Percentiles rank a stretch among this genome's conserved stretches.
Evolutionary conservation across 1,284 basidiomycete species (phyloP).

Genomic region (Golubevia pallescens): DNA sequence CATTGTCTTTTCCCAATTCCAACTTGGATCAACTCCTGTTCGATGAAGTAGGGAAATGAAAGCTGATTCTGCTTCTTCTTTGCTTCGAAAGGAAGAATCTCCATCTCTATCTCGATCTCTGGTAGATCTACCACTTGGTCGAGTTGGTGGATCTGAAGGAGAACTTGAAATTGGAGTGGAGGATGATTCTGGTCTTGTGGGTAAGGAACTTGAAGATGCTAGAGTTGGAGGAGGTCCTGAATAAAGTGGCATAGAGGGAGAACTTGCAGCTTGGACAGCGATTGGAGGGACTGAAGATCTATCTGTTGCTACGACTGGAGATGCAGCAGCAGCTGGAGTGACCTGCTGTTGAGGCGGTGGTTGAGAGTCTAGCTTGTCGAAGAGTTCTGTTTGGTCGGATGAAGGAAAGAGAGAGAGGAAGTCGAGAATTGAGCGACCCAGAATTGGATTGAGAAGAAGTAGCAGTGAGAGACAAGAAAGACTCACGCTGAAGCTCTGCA

Average conservation of each 20-base stretch:
- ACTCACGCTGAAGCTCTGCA: slow-evolving; percentile 35
- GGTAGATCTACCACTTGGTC: too few species aligned
- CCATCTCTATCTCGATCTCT: too few species aligned
- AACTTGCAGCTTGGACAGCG: not conserved
- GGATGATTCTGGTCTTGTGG: too few species aligned
- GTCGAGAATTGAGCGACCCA: not conserved
- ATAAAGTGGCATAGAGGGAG: slow-evolving; percentile 9
- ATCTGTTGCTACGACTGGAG: not conserved
- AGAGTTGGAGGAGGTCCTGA: slow-evolving; percentile 12
- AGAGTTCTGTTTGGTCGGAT: slow-evolving; percentile 19
- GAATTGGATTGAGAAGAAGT: slow-evolving; percentile 1
- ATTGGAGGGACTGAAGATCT: not conserved
- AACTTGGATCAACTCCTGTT: slow-evolving; percentile 84
- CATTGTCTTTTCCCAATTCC: slow-evolving; percentile 99
- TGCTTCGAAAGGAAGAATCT: too few species aligned
- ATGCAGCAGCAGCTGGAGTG: slow-evolving; percentile 5
- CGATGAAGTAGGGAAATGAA: slow-evolving; percentile 87
- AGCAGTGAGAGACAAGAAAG: not conserved
- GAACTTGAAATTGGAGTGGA: too few species aligned
- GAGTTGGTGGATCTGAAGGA: too few species aligned
- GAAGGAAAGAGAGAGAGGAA: not conserved
- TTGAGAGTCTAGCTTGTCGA: slow-evolving; percentile 27
- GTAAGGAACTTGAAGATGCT: not conserved
- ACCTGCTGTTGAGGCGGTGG: slow-evolving; percentile 1
- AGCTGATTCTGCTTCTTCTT: slow-evolving; percentile 91